These are phyloP conservation scores for Fusarium vanettenii DNA, from an alignment of 2,329 filamentous ascomycete species.

Conservation along the genomic window DNA sequence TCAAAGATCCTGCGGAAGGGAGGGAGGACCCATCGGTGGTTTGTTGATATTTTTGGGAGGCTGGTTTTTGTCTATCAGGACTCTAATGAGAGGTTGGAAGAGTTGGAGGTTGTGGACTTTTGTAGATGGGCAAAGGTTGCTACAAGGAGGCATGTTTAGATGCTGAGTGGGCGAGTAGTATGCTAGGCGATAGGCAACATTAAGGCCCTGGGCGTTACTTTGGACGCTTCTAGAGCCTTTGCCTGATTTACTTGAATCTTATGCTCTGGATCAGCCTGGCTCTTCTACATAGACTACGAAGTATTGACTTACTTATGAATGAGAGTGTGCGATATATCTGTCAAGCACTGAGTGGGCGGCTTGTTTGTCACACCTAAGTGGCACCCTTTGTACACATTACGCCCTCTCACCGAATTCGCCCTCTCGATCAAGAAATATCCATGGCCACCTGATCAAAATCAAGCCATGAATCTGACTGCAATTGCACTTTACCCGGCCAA, in stretches of 20 bases:
- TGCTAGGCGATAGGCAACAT: not conserved
- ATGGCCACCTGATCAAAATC: not conserved
- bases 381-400: not conserved
- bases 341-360: not conserved
- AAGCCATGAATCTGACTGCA: not conserved
- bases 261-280: rapidly evolving
- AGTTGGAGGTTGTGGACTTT: constrained; percentile 12
- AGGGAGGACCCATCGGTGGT: not conserved
- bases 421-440: not conserved
- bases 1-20: not conserved
- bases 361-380: not conserved
- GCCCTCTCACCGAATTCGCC: not conserved
- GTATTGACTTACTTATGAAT: no score
- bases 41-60: constrained; percentile 12
- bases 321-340: not conserved
- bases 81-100: not conserved
- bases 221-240: not conserved
- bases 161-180: not conserved
- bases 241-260: not conserved
- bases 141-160: not conserved
- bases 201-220: not conserved
- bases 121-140: not conserved
- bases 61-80: constrained; percentile 1
- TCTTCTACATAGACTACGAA: not conserved
- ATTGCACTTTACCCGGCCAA: not conserved